Evolutionary conservation across 441 rosid species (phyloP).

Genomic region (Croton laevigatus): DNA sequence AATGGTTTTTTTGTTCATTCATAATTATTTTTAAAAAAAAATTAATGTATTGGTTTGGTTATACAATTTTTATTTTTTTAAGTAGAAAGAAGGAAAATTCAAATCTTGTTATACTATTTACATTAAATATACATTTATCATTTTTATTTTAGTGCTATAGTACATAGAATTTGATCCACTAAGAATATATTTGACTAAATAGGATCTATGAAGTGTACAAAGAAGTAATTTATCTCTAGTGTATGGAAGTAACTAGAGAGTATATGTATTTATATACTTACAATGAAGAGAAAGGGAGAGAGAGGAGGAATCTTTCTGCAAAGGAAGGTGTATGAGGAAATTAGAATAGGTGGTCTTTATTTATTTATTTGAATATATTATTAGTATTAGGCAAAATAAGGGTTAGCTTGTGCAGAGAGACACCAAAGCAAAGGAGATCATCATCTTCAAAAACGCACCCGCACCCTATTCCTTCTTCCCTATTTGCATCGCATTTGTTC

Average conservation of each 20-base stretch:
- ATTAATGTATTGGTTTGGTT: too few species aligned
- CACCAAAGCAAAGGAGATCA: conserved; percentile 23
- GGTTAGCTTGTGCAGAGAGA: conserved; percentile 21
- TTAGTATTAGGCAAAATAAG: conserved; percentile 14
- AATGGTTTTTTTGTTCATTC: too few species aligned
- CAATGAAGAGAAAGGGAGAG: background rate
- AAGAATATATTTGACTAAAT: too few species aligned
- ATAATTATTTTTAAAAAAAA: too few species aligned
- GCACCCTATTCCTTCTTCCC: conserved; percentile 42
- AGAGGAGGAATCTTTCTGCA: conserved; percentile 27
- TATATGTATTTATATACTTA: background rate
- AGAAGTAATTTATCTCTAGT: too few species aligned
- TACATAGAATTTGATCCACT: too few species aligned
- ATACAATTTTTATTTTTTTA: too few species aligned
- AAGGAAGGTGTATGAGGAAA: conserved; percentile 23
- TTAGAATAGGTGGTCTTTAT: conserved; percentile 27
- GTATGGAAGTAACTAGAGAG: background rate
- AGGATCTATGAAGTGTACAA: too few species aligned
- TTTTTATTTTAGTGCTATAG: too few species aligned
- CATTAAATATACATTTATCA: too few species aligned
- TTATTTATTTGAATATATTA: background rate
- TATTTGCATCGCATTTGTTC: conserved; percentile 93
- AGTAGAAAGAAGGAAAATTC: too few species aligned
- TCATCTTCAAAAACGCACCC: conserved; percentile 71
- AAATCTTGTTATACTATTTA: too few species aligned